Conservation (phyloP, 2,329 filamentous ascomycete genomes). For the Verticillium albo-atrum region DNA sequence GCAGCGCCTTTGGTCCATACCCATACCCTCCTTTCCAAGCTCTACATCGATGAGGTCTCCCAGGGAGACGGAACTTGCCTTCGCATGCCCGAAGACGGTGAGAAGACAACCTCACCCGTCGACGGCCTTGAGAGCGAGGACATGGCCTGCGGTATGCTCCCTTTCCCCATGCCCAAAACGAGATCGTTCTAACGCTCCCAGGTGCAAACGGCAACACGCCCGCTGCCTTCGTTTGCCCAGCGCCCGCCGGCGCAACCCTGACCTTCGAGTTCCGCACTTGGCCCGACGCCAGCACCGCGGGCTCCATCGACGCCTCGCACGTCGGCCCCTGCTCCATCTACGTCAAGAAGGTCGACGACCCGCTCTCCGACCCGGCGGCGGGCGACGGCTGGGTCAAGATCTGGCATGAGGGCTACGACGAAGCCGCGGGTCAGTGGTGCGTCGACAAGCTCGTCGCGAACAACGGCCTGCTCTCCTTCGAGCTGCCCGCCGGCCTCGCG, state of each 20-base stretch:
- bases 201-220: constrained; percentile 14
- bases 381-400: constrained; percentile 77
- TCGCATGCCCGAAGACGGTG: constrained; percentile 55
- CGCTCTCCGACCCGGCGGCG: constrained; percentile 44
- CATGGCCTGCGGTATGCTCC: constrained; percentile 64
- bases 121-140: constrained; percentile 50
- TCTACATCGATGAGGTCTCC: constrained; percentile 56
- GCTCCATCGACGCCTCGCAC: constrained; percentile 56
- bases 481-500: constrained; percentile 56
- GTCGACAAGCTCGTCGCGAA: constrained; percentile 63
- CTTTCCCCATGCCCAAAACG: not conserved
- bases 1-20: constrained; percentile 36
- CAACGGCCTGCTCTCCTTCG: constrained; percentile 58
- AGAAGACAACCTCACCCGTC: constrained; percentile 53
- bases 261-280: constrained; percentile 64
- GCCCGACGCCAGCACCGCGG: constrained; percentile 49
- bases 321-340: constrained; percentile 70
- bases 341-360: constrained; percentile 62
- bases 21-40: constrained; percentile 61
- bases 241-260: constrained; percentile 47
- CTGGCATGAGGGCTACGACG: constrained; percentile 64
- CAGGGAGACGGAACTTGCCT: constrained; percentile 71
- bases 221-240: constrained; percentile 45
- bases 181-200: not conserved
- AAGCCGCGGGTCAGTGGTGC: constrained; percentile 56